phyloP scores from a whole-genome alignment of 2,329 filamentous ascomycete genomes.

The Colletotrichum sp. region DNA sequence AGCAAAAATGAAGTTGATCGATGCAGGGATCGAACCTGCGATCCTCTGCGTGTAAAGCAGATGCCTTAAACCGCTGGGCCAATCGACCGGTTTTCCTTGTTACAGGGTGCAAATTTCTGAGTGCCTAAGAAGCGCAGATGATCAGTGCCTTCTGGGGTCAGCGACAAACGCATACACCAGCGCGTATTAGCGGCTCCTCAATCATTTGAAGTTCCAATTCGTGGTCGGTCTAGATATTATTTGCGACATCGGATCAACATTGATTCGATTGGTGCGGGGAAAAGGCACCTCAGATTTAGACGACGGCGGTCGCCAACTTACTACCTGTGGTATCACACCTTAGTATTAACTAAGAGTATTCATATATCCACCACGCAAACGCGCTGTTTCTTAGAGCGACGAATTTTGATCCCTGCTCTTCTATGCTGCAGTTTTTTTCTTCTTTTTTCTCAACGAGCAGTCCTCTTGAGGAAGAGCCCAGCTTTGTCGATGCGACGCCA shows the following conservation, averaged over 20 bases:
- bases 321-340: no score
- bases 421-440: background rate
- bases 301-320: no score
- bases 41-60: constrained; percentile 48
- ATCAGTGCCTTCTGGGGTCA: no score
- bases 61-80: constrained; percentile 45
- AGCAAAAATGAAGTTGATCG: constrained; percentile 34
- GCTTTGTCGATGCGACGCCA: background rate
- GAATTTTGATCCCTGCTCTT: no score
- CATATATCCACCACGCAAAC: background rate
- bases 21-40: constrained; percentile 51
- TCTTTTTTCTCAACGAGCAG: background rate
- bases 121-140: no score
- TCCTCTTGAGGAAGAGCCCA: background rate
- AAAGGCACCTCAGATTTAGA: no score
- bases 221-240: background rate
- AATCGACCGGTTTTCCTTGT: constrained; percentile 27
- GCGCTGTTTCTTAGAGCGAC: no score
- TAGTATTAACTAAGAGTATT: no score
- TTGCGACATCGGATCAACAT: background rate
- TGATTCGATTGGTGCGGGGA: background rate
- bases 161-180: no score
- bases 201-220: background rate
- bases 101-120: no score
- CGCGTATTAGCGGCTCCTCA: background rate